phyloP scores from a whole-genome alignment of 345 rosid species.

The Atalantia buxifolia region DNA sequence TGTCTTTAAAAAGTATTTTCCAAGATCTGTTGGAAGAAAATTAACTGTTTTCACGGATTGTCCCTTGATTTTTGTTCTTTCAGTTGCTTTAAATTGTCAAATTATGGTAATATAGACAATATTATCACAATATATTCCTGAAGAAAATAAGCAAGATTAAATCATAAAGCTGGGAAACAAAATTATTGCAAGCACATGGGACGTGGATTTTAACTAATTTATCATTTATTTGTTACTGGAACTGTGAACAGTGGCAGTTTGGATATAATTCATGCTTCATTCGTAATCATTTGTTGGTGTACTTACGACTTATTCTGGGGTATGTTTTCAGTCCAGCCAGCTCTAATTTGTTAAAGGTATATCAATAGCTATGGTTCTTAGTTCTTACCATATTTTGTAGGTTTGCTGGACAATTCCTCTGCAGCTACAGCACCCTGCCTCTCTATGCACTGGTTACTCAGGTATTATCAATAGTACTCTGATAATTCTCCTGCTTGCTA shows the following conservation, averaged over 20 bases:
- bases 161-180: background rate
- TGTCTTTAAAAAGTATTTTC: background rate
- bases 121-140: background rate
- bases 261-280: constrained; percentile 93
- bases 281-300: constrained; percentile 64
- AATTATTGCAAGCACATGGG: background rate
- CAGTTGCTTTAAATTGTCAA: background rate
- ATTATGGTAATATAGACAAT: background rate
- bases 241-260: constrained; percentile 93
- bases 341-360: background rate
- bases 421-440: constrained; percentile 97
- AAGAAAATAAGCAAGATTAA: background rate
- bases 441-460: constrained; percentile 91
- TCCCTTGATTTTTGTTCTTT: constrained; percentile 1
- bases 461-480: constrained; percentile 32
- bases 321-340: constrained; percentile 23
- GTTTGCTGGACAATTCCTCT: constrained; percentile 80
- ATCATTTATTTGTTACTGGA: constrained; percentile 16
- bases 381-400: constrained; percentile 31
- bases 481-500: background rate
- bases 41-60: background rate
- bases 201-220: constrained; percentile 6
- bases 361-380: background rate
- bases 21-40: background rate
- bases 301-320: constrained; percentile 80